Evolutionary conservation across 1,284 basidiomycete genomes (phyloP).

Genomic region (Marasmius tenuissimus): DNA sequence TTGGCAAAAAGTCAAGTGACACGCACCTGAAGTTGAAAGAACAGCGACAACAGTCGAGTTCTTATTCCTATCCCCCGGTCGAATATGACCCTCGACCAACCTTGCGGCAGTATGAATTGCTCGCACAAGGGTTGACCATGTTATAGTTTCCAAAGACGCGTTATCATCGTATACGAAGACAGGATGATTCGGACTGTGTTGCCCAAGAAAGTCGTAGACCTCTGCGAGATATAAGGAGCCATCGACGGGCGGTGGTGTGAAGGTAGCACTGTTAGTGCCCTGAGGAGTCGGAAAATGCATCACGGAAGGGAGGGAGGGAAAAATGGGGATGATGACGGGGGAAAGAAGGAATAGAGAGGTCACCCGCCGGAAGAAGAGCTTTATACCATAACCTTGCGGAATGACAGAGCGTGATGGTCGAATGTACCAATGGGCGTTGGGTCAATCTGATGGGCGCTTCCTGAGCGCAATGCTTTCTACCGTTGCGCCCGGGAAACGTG

Average conservation of each 20-base stretch:
- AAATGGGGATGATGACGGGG: background rate
- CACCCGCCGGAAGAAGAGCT: background rate
- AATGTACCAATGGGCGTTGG: background rate
- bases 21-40: constrained; percentile 20
- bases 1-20: background rate
- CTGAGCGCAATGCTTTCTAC: background rate
- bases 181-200: constrained; percentile 19
- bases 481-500: constrained; percentile 1
- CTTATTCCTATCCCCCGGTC: constrained; percentile 3
- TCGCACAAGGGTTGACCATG: constrained; percentile 7
- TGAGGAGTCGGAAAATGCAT: constrained; percentile 1
- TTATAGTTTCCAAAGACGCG: background rate
- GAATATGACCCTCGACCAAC: background rate
- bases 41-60: constrained; percentile 16
- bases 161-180: constrained; percentile 19
- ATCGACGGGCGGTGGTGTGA: constrained; percentile 12
- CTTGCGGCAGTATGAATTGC: constrained; percentile 11
- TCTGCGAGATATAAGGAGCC: constrained; percentile 18
- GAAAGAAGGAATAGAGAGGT: background rate
- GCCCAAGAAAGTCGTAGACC: constrained; percentile 20
- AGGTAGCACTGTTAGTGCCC: constrained; percentile 6
- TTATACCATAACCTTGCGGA: constrained; percentile 2
- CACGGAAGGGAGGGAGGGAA: background rate
- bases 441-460: background rate
- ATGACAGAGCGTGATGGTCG: background rate